Conservation (phyloP, 2,329 filamentous ascomycete species). For the Coniosporium tulheliwenetii region DNA sequence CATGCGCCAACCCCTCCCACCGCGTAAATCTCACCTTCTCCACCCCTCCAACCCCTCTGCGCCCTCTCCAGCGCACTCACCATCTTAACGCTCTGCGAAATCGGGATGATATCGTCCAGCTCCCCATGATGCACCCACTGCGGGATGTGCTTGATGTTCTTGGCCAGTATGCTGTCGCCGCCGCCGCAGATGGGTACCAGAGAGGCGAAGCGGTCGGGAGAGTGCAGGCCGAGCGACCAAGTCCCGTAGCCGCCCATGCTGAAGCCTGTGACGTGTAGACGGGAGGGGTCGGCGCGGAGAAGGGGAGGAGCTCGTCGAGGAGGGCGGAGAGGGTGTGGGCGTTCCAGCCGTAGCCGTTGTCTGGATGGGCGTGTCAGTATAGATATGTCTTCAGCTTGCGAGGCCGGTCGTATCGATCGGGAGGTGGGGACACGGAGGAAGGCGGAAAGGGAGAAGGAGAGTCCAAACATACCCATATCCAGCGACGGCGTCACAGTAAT, state of each 20-base stretch:
- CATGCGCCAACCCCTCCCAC: constrained; percentile 3
- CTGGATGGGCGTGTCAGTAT: neutral
- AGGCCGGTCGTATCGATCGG: neutral
- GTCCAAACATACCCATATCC: constrained; percentile 1
- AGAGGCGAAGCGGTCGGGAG: constrained; percentile 5
- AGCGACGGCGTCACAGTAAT: constrained; percentile 2
- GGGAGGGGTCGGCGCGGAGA: constrained; percentile 4
- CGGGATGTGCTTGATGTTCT: constrained; percentile 3
- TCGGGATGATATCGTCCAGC: constrained; percentile 2
- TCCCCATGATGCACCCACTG: constrained; percentile 5
- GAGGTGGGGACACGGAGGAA: neutral
- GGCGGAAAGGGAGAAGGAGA: neutral
- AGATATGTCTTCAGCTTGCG: too few relatives aligned
- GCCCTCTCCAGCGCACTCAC: constrained; percentile 2
- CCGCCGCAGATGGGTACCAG: constrained; percentile 6
- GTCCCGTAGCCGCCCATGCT: constrained; percentile 7
- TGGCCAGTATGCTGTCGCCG: constrained; percentile 2
- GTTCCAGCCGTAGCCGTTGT: constrained; percentile 7
- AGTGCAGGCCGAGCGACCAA: constrained; percentile 4
- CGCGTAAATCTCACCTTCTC: constrained; percentile 2
- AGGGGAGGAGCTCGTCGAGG: constrained; percentile 4
- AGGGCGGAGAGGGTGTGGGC: constrained; percentile 2
- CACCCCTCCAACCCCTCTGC: neutral
- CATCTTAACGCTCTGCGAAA: constrained; percentile 2
- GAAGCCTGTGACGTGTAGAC: constrained; percentile 7